Conservation (phyloP, 2,329 filamentous ascomycete species). For the Hortaea werneckii region DNA sequence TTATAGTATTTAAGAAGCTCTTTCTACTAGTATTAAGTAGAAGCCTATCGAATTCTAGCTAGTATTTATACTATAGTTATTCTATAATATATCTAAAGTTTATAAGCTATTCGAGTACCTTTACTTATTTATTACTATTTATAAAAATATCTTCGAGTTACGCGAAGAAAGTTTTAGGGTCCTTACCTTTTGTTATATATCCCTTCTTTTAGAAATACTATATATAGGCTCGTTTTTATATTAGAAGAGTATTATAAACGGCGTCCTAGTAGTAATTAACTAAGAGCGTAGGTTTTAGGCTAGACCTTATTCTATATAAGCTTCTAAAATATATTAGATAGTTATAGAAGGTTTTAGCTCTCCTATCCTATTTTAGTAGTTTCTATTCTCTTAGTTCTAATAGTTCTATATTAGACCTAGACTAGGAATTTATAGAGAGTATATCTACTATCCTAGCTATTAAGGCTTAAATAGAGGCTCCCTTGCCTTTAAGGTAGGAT, state of each 20-base stretch:
- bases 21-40: conserved; percentile 2
- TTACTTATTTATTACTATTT: too few relatives aligned
- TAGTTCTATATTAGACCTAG: too few relatives aligned
- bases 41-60: conserved; percentile 9
- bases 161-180: conserved; percentile 7
- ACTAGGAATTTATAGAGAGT: too few relatives aligned
- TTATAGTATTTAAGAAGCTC: not conserved
- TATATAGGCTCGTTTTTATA: not conserved
- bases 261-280: too few relatives aligned
- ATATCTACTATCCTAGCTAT: not conserved
- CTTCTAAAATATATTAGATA: too few relatives aligned
- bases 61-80: conserved; percentile 7
- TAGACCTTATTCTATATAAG: too few relatives aligned
- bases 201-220: conserved; percentile 3
- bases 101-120: conserved; percentile 4
- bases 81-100: conserved; percentile 1
- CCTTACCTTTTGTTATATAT: not conserved
- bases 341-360: too few relatives aligned
- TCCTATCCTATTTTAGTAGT: not conserved
- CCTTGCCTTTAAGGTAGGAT: not conserved
- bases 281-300: too few relatives aligned
- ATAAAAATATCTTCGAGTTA: conserved; percentile 6
- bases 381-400: too few relatives aligned
- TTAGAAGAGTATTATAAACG: not conserved
- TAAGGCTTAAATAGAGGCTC: not conserved